A percentile compares a stretch with the other conserved stretches of the same genome.
Evolutionary conservation across 2,329 filamentous ascomycete genomes (phyloP).

Genomic region (Biscogniauxia sp.): DNA sequence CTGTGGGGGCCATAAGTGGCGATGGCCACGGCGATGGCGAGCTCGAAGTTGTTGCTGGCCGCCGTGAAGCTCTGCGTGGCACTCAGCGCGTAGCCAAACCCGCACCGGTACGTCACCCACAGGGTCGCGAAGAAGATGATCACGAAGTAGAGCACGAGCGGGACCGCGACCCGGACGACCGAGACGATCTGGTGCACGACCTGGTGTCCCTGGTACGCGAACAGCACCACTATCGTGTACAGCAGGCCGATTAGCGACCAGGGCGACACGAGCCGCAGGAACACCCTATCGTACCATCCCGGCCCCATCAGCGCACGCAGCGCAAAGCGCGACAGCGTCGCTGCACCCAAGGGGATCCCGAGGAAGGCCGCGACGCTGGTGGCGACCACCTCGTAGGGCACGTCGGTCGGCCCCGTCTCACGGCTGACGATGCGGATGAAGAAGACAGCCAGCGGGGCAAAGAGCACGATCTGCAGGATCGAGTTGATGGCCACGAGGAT

Average conservation of each 20-base stretch:
- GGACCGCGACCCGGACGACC: constrained; percentile 77
- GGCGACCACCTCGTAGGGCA: constrained; percentile 67
- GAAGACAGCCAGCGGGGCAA: constrained; percentile 65
- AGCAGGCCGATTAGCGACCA: constrained; percentile 79
- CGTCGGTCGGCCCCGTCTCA: constrained; percentile 30
- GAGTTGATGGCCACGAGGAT: constrained; percentile 76
- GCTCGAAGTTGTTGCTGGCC: constrained; percentile 89
- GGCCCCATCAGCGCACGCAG: constrained; percentile 55
- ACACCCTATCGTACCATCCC: constrained; percentile 64
- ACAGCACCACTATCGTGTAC: constrained; percentile 84
- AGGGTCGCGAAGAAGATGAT: constrained; percentile 72
- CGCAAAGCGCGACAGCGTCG: constrained; percentile 69
- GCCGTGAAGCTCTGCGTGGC: constrained; percentile 84
- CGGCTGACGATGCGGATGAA: constrained; percentile 69
- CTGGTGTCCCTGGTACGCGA: constrained; percentile 74
- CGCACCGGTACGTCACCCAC: constrained; percentile 57
- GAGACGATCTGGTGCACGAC: constrained; percentile 82
- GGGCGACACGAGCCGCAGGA: constrained; percentile 68
- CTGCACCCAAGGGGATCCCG: constrained; percentile 77
- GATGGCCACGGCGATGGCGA: constrained; percentile 85
- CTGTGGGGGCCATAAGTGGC: constrained; percentile 76
- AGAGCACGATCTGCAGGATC: constrained; percentile 70
- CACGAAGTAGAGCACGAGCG: constrained; percentile 77
- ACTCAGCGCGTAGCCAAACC: constrained; percentile 69
- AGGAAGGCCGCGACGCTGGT: constrained; percentile 82